Conservation (phyloP, 768 basidiomycete genomes). For the Lactarius pseudohatsudake region DNA sequence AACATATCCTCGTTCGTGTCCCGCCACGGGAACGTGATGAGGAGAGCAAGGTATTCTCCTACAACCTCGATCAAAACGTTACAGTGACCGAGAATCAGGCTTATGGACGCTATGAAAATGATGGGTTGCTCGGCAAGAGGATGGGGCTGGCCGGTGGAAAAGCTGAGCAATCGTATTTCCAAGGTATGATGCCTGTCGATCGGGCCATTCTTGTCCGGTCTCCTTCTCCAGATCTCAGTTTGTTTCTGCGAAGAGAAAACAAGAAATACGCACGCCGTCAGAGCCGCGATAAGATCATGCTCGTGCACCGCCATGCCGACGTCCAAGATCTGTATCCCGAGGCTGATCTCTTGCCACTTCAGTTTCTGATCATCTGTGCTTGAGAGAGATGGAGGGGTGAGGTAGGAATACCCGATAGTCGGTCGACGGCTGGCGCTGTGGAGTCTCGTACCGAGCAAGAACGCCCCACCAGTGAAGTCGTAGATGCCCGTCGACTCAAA, state of each 20-base stretch:
- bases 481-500: conserved; percentile 28
- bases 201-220: neutral
- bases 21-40: conserved; percentile 21
- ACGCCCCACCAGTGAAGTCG: conserved; percentile 28
- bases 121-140: conserved; percentile 20
- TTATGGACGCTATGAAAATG: conserved; percentile 20
- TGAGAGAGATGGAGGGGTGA: conserved; percentile 17
- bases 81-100: conserved; percentile 14
- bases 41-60: conserved; percentile 25
- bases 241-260: neutral
- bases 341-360: conserved; percentile 7
- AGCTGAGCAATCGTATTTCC: conserved; percentile 24
- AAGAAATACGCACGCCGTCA: conserved; percentile 22
- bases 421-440: neutral
- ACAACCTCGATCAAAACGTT: conserved; percentile 27
- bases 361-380: neutral
- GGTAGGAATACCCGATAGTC: conserved; percentile 23
- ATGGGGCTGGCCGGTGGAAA: conserved; percentile 26
- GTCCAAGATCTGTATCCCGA: conserved; percentile 24
- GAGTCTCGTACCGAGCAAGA: conserved; percentile 26
- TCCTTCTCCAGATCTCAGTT: conserved; percentile 3
- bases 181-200: conserved; percentile 7
- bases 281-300: conserved; percentile 24
- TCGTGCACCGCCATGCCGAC: conserved; percentile 26
- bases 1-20: conserved; percentile 26